These are phyloP conservation scores for Backusella mclennaniae DNA, from an alignment of 192 early-diverging fungal species.

Conservation along the genomic window DNA sequence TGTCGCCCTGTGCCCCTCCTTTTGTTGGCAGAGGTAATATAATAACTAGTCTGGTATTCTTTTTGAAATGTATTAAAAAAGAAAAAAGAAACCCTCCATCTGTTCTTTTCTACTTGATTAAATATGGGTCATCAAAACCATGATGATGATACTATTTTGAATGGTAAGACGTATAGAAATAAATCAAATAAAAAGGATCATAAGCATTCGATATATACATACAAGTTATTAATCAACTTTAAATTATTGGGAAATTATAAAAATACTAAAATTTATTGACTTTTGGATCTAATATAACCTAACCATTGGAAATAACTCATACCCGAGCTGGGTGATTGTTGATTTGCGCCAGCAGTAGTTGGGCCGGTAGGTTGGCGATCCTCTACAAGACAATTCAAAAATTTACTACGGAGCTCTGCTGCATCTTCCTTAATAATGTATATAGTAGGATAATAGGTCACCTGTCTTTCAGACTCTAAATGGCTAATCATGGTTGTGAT, in stretches of 20 bases:
- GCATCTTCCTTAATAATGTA: constrained; percentile 82
- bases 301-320: constrained; percentile 43
- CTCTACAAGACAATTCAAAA: constrained; percentile 72
- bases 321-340: constrained; percentile 20
- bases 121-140: too few species aligned
- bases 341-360: constrained; percentile 28
- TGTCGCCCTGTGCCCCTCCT: too few species aligned
- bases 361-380: constrained; percentile 49
- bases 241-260: background rate
- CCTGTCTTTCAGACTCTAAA: constrained; percentile 55
- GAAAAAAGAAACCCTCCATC: too few species aligned
- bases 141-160: too few species aligned
- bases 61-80: too few species aligned
- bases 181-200: background rate
- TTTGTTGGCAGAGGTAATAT: too few species aligned
- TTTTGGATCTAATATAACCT: constrained; percentile 32
- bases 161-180: too few species aligned
- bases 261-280: constrained; percentile 4
- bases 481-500: constrained; percentile 59
- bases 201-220: background rate
- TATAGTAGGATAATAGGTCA: constrained; percentile 58
- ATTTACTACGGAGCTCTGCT: constrained; percentile 62
- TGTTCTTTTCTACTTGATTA: too few species aligned
- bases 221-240: background rate
- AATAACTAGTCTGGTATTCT: too few species aligned